phyloP scores from a whole-genome alignment of 768 basidiomycete species.

The Rhodosporidiobolus sp. region DNA sequence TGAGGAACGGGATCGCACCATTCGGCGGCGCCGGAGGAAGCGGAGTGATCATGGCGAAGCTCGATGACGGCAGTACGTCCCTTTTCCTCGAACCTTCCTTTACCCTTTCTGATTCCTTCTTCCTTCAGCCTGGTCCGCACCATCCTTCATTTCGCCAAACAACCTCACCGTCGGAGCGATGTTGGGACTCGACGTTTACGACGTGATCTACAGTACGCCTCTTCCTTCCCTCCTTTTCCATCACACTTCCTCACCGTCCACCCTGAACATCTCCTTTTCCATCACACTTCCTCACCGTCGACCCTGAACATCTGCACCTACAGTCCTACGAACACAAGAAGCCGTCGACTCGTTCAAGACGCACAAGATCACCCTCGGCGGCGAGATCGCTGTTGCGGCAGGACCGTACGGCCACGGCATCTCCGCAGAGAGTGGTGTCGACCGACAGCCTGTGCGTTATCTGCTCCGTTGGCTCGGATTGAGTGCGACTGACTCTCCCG shows the following conservation, averaged over 20 bases:
- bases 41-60: conserved; percentile 22
- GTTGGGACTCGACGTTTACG: conserved; percentile 39
- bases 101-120: background rate
- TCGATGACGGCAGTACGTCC: conserved; percentile 31
- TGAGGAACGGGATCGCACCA: conserved; percentile 37
- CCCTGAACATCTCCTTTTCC: too few species aligned
- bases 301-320: background rate
- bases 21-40: conserved; percentile 30
- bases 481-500: too few species aligned
- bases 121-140: conserved; percentile 42
- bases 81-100: background rate
- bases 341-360: conserved; percentile 44
- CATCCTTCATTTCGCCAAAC: conserved; percentile 43
- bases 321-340: conserved; percentile 32
- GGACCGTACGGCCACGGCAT: conserved; percentile 43
- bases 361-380: conserved; percentile 41
- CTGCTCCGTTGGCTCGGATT: too few species aligned
- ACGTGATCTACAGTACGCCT: conserved; percentile 34
- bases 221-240: background rate
- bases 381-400: conserved; percentile 41
- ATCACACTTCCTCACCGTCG: background rate
- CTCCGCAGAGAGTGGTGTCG: conserved; percentile 32
- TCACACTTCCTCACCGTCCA: background rate
- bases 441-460: conserved; percentile 43
- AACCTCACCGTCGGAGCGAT: conserved; percentile 42